These are phyloP conservation scores for Diaporthe sp. DNA, from an alignment of 2,329 filamentous ascomycete species.

Conservation along the genomic window DNA sequence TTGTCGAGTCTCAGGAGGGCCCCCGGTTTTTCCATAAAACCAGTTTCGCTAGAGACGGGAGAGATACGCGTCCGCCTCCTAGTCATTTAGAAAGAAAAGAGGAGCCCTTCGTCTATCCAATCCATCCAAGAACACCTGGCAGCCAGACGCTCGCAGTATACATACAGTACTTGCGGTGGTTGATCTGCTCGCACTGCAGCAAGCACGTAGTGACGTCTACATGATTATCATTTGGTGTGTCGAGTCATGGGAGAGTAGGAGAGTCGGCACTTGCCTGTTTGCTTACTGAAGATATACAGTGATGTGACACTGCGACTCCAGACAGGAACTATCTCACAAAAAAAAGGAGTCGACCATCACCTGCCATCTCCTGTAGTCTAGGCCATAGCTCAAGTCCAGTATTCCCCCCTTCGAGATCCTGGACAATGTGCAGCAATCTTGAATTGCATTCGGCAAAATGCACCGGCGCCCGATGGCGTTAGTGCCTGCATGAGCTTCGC, in stretches of 20 bases:
- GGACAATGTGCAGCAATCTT: constrained; percentile 3
- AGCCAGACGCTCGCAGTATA: background rate
- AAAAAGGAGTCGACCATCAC: background rate
- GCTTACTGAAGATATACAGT: background rate
- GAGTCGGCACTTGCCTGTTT: background rate
- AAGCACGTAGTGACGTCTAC: background rate
- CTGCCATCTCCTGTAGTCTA: background rate
- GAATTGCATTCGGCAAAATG: constrained; percentile 18
- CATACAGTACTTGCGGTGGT: background rate
- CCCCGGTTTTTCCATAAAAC: constrained; percentile 32
- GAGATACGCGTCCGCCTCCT: constrained; percentile 20
- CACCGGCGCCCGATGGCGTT: constrained; percentile 26
- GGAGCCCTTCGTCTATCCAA: background rate
- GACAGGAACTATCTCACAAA: background rate
- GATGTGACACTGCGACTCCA: background rate
- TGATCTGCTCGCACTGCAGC: too few species aligned
- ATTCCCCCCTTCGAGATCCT: background rate
- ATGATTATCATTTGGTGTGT: background rate
- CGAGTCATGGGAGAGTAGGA: background rate
- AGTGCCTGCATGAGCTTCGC: constrained; percentile 8
- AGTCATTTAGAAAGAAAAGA: constrained; percentile 18
- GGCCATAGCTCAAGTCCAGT: background rate
- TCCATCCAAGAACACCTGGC: constrained; percentile 6
- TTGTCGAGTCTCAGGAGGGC: constrained; percentile 21
- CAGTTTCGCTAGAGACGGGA: constrained; percentile 30